Conservation (phyloP, 805 yeast genomes). For the Schizosaccharomyces octosporus region DNA sequence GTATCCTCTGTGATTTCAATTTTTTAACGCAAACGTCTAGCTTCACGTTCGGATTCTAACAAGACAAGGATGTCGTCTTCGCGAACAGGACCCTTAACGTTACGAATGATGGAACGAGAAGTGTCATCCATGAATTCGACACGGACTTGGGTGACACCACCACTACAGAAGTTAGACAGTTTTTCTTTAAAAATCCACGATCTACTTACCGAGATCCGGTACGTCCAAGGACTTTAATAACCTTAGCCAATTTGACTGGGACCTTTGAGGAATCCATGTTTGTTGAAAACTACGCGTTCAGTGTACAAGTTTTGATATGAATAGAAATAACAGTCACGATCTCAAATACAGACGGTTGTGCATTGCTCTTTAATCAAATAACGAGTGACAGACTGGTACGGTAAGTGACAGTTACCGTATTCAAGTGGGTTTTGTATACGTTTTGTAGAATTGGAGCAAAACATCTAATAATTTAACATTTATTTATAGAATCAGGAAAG, state of each 20-base stretch:
- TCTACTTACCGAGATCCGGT: conserved; percentile 99
- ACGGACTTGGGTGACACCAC: conserved; percentile 74
- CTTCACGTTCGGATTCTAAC: conserved; percentile 99
- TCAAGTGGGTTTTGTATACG: too few species aligned
- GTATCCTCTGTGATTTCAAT: not conserved
- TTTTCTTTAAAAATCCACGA: not conserved
- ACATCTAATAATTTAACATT: too few species aligned
- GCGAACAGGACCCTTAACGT: conserved; percentile 74
- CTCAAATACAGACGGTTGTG: too few species aligned
- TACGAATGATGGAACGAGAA: conserved; percentile 87
- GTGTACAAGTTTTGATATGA: not conserved
- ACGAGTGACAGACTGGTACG: too few species aligned
- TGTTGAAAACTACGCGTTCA: not conserved
- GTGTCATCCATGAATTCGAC: conserved; percentile 89
- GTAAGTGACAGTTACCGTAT: too few species aligned
- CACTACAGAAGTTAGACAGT: not conserved
- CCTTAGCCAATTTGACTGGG: conserved; percentile 98
- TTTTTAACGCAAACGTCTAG: conserved; percentile 13
- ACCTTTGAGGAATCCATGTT: conserved; percentile 17
- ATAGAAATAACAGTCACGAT: not conserved
- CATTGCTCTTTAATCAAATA: too few species aligned
- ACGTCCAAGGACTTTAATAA: conserved; percentile 97
- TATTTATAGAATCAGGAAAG: too few species aligned
- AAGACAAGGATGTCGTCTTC: conserved; percentile 94
- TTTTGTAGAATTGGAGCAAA: too few species aligned